Base-by-base conservation (phyloP, 2,329 filamentous ascomycete species). In the Dichotomopilus funicola region DNA sequence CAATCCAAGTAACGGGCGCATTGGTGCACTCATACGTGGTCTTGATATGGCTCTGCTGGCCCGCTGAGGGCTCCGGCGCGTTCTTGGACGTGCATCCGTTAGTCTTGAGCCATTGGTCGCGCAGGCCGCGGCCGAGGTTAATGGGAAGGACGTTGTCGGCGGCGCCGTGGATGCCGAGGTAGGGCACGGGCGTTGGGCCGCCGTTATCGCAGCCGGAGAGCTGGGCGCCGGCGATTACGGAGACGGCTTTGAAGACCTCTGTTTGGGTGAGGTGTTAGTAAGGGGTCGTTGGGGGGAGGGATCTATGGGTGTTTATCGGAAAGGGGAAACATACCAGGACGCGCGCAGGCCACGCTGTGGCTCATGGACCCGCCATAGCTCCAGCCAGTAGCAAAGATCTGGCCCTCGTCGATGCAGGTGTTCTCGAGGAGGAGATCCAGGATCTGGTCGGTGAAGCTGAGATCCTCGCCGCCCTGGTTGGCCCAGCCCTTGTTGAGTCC, bases 341-440 rank as follows among this genome's bases (percentile, higher is more conserved):
- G 68, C 5, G 71, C 67, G 61, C 73, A 76, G 5, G 74, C 73
- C 9, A 75, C 60, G 2, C 69, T 66, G 61, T 69, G 72, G 9
- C 67, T 68, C 71, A 77, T 75, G 46, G 70, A 67, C 40, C 68
- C 73, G 40, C 74, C 73, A 58, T 73, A 76, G 58, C 71, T 73
- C 63, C 72, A 76, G 34, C 73, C 73, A 2, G 72, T 71, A 1
- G 72, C 72, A 13, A 74, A 70, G 62, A 75, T 76, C 54, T 71
- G 65, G 37, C 61, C 65, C 57, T 71, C 64, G 57, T 77, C 67
- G 31, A 76, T 64, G 56, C 75, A 77, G 42, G 77, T 70, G 38
- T 71, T 66, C 10, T 65, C 62, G 58, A 73, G 66, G 40, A 75
- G 61, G 19, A 65, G 62, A 38, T 67, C 63, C 44, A 74, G 61